Conservation (phyloP, 768 basidiomycete genomes). For the Mycena polygramma region DNA sequence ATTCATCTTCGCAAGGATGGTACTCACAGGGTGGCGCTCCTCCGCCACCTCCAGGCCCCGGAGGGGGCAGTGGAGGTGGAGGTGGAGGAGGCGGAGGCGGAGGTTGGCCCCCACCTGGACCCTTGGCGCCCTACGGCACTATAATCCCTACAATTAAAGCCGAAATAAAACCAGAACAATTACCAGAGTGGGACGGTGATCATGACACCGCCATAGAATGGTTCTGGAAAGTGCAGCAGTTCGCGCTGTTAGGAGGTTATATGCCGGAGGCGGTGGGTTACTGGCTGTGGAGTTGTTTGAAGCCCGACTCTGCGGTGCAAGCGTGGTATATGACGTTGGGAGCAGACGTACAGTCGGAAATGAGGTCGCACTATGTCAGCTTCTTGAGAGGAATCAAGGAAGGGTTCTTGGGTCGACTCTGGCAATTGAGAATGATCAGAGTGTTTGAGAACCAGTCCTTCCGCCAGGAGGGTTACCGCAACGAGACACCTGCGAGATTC, state of each 20-base stretch:
- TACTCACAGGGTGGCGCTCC: too few species aligned
- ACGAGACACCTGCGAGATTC: background rate
- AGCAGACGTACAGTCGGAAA: background rate
- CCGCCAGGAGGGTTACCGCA: conserved; percentile 1
- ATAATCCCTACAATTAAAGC: background rate
- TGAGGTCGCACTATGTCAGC: background rate
- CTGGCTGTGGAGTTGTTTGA: background rate
- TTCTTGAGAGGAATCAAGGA: background rate
- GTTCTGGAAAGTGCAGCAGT: background rate
- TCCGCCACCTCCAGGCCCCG: too few species aligned
- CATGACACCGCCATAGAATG: background rate
- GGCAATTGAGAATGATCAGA: conserved; percentile 2
- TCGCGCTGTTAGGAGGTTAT: background rate
- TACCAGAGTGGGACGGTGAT: conserved; percentile 8
- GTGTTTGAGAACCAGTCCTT: background rate
- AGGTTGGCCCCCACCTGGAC: too few species aligned
- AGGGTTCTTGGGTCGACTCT: background rate
- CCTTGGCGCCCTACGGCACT: too few species aligned
- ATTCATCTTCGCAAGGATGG: too few species aligned
- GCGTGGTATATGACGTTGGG: background rate
- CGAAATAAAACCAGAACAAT: background rate
- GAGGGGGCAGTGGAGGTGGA: too few species aligned
- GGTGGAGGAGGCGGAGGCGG: too few species aligned
- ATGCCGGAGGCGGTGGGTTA: background rate
- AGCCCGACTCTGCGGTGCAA: background rate